Conservation (phyloP, 202 grass and related monocot species). For the Digitaria exilis region DNA sequence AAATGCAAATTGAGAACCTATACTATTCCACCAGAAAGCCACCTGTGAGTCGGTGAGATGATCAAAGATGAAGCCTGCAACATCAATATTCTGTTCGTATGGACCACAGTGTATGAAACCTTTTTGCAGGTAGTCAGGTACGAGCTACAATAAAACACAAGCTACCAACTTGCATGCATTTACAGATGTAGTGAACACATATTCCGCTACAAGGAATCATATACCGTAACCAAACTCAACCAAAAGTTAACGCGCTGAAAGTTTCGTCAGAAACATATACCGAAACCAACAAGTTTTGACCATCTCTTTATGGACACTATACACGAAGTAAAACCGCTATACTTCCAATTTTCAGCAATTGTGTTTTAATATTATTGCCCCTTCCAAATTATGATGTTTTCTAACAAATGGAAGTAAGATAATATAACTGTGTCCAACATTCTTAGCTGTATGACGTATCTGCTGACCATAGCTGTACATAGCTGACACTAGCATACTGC, state of each 20-base stretch:
- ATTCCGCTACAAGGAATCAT: background rate
- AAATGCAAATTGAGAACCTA: slow-evolving; percentile 39
- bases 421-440: background rate
- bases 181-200: background rate
- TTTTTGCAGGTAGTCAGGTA: background rate
- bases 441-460: slow-evolving; percentile 12
- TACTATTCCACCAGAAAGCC: slow-evolving; percentile 24
- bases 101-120: background rate
- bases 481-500: slow-evolving; percentile 1
- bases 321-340: background rate
- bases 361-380: background rate
- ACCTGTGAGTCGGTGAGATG: slow-evolving; percentile 9
- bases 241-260: background rate
- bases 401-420: background rate
- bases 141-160: background rate
- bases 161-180: slow-evolving; percentile 2
- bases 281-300: slow-evolving; percentile 9
- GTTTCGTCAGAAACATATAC: slow-evolving; percentile 16
- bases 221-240: slow-evolving; percentile 7
- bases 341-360: no score
- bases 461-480: slow-evolving; percentile 20
- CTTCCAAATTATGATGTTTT: background rate
- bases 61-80: slow-evolving; percentile 34
- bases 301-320: background rate
- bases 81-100: slow-evolving; percentile 22